Evolutionary conservation across 2,329 filamentous ascomycete genomes (phyloP).

Genomic region (Cryphonectria radicalis): DNA sequence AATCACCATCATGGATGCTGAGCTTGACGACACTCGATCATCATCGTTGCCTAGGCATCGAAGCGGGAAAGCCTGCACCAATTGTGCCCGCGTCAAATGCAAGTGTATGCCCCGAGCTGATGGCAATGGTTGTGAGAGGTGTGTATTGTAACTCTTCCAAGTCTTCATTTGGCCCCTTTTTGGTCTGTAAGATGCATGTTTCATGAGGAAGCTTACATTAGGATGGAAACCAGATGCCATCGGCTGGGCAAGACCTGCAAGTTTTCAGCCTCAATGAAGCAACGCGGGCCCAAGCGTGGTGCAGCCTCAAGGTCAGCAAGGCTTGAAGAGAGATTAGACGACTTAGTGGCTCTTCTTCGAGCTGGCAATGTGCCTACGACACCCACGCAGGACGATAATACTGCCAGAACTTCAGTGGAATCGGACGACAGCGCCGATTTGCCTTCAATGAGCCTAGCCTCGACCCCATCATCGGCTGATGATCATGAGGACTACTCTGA

Average conservation of each 20-base stretch:
- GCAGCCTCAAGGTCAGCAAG: conserved; percentile 45
- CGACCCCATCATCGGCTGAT: not conserved
- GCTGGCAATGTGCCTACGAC: conserved; percentile 13
- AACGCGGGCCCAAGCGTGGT: conserved; percentile 40
- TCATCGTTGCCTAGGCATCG: not conserved
- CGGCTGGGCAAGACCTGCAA: not conserved
- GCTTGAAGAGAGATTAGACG: conserved; percentile 55
- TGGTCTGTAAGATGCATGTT: not conserved
- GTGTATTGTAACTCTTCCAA: not conserved
- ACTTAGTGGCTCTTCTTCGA: conserved; percentile 51
- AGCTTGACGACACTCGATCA: not conserved
- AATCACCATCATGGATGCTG: not conserved
- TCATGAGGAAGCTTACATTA: not conserved
- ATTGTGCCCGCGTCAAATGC: conserved; percentile 14
- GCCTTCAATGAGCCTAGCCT: not conserved
- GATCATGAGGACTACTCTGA: not conserved
- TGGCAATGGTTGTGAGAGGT: not conserved
- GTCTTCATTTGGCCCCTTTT: not conserved
- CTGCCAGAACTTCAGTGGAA: not conserved
- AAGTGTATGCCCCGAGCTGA: conserved; percentile 1
- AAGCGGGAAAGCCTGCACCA: conserved; percentile 13
- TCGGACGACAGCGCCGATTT: not conserved
- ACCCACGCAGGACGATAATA: not conserved
- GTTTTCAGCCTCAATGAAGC: conserved; percentile 37
- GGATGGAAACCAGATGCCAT: not conserved